Conservation (phyloP, 345 rosid species). For the Citrus glauca region DNA sequence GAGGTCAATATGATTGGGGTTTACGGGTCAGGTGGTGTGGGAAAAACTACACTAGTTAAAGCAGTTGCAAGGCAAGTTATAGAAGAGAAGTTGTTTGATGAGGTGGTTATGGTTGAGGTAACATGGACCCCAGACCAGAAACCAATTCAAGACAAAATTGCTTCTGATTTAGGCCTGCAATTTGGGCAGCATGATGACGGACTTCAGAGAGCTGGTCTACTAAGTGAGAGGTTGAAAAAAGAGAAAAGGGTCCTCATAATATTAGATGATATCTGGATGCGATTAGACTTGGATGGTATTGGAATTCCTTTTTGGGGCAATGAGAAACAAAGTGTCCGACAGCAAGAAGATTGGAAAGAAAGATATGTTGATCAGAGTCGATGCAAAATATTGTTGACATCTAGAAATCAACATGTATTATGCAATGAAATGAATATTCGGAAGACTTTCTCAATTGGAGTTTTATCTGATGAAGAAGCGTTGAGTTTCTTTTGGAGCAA, state of each 20-base stretch:
- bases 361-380: neutral
- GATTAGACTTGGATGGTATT: neutral
- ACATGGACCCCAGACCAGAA: neutral
- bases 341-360: too few relatives aligned
- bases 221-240: neutral
- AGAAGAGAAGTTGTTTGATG: neutral
- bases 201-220: neutral
- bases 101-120: slow-evolving; percentile 9
- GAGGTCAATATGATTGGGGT: slow-evolving; percentile 15
- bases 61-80: neutral
- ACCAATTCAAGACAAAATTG: slow-evolving; percentile 15
- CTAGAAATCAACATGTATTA: slow-evolving; percentile 13
- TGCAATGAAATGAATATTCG: slow-evolving; percentile 3
- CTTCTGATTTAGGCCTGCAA: neutral
- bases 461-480: slow-evolving; percentile 10
- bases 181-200: neutral
- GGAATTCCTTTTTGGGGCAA: slow-evolving; percentile 2
- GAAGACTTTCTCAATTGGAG: neutral
- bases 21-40: slow-evolving; percentile 12
- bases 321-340: neutral
- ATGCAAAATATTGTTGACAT: slow-evolving; percentile 29
- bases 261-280: slow-evolving; percentile 1
- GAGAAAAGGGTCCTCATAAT: neutral
- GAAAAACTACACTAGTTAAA: slow-evolving; percentile 14
- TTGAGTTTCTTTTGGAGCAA: neutral